Evolutionary conservation across 75 land plant species (phyloP), one percentile per base, ranked within the genome.

Genomic region (Pinus tabuliformis): DNA sequence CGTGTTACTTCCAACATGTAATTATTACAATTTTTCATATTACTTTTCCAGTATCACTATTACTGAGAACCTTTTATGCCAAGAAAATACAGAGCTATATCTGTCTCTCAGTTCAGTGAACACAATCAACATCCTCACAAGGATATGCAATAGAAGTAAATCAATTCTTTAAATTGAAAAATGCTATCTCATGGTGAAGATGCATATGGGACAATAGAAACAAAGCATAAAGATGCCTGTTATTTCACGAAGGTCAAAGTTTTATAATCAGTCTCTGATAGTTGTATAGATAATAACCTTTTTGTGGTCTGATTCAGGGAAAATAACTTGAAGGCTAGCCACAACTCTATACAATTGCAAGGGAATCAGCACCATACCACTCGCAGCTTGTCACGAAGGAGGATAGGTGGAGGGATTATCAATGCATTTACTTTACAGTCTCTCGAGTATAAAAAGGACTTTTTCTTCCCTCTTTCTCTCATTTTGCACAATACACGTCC

Each of bases 401-500:
- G 79, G 63, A 78, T 86, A 20, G 81, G 82, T 78, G 98, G 98
- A 61, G 92, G 92, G 12, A 68, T 93, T 62, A 79, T 95, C 65
- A 89, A 88, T 79, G 76, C 83, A 20, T 78, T 78, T 18, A 86
- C 89, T 13, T 45, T 95, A 63, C 81, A 77, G 30, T 84, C 89
- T 5, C 73, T 95, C 80, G 82, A 88, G 21, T 83, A 83, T 65
- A 86, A 82, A 76, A 86, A 85, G 61, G 92, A 88, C 63, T 66
- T 84, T 42, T 80, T 88, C 24, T 93, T 82, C 68, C 98, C 92
- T n/a, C 59, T 93, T 59, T 89, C 94, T 76, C 84, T 93, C 59
- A 58, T 95, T 66, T 80, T 95, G 76, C 90, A 84, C 45, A 95
- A 95, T 79, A 79, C 86, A 1, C 84, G 88, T 62, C 96, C 97